Evolutionary conservation across 352 stramenopile genomes (phyloP), one percentile per base, ranked within the genome.

Genomic region (Phytophthora pluvialis): DNA sequence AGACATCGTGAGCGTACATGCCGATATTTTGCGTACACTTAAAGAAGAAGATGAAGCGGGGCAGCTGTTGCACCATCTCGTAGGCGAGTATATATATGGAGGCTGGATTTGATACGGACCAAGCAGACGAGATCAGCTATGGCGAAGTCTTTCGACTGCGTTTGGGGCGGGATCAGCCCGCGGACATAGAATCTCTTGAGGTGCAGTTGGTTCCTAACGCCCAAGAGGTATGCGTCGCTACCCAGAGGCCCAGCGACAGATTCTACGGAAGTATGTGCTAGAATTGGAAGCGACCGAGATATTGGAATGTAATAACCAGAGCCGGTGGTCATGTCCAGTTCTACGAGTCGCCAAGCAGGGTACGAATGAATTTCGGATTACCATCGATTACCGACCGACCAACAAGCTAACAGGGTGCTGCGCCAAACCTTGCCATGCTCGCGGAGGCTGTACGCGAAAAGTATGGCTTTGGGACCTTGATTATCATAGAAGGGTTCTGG

Each of bases 401-500:
- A 64, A 64, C n/a, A 4, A 10, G 5, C 1, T 49, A 7, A 60
- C 40, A 1, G 18, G 48, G 29, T 16, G 48, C 40, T 12, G 8
- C 48, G 1, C 58, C 58, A 1, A 54, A 66, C 3, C 25, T 66
- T 3, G 29, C 29, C 4, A 31, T 60, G 9, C 39, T 49, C 4
- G 3, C 29, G 29, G 11, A 59, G 25, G 15, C 36, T 4, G 58
- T 54, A 3, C n/a, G 32, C 3, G 31, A 18, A 1, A 15, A 47
- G 0, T 60, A 48, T 45, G 48, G 48, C 0, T 62, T 67, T n/a
- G 36, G 49, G 3, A 18, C 29, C 5, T 67, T n/a, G 60, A 67
- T 18, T 43, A 62, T 6, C 28, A 56, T 13, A 61, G n/a, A 67
- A 5, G 50, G 43, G 1, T 67, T 57, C 11, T 67, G 60, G 43